Conservation (phyloP, 257 asterid genomes). For the Thymus quinquecostatus region DNA sequence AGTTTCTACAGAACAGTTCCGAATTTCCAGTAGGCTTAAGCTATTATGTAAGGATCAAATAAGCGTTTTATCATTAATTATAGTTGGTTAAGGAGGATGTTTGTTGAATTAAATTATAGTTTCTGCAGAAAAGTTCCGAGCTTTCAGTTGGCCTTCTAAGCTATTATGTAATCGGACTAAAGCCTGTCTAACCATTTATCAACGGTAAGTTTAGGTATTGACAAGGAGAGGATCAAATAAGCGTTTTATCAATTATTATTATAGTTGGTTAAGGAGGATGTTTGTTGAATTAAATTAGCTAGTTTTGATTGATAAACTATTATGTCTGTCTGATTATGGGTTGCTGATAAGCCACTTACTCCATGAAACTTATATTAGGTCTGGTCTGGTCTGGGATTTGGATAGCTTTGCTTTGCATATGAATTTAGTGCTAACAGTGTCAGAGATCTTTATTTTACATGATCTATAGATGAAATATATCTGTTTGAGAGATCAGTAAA, state of each 20-base stretch:
- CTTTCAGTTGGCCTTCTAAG: neutral
- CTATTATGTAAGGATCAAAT: neutral
- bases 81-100: conserved; percentile 1
- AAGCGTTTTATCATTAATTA: conserved; percentile 17
- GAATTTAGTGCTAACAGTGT: conserved; percentile 7
- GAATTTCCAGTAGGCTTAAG: neutral
- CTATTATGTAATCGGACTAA: conserved; percentile 7
- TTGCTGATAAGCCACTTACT: neutral
- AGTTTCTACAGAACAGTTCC: neutral
- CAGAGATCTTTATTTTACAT: conserved; percentile 5
- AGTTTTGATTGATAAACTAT: conserved; percentile 10
- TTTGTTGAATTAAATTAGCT: neutral
- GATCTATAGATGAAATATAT: neutral
- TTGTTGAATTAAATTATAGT: neutral
- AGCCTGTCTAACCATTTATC: neutral
- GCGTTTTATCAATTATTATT: conserved; percentile 1
- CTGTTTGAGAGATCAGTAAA: neutral
- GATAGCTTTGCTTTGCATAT: conserved; percentile 13
- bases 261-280: neutral
- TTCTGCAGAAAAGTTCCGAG: neutral
- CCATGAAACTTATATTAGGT: neutral
- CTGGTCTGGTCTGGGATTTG: conserved; percentile 3
- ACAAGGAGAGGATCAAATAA: neutral
- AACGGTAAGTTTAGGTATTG: conserved; percentile 8
- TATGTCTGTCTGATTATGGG: conserved; percentile 2